Evolutionary conservation across 2,329 filamentous ascomycete species (phyloP).

Genomic region (Ascochyta lentis): DNA sequence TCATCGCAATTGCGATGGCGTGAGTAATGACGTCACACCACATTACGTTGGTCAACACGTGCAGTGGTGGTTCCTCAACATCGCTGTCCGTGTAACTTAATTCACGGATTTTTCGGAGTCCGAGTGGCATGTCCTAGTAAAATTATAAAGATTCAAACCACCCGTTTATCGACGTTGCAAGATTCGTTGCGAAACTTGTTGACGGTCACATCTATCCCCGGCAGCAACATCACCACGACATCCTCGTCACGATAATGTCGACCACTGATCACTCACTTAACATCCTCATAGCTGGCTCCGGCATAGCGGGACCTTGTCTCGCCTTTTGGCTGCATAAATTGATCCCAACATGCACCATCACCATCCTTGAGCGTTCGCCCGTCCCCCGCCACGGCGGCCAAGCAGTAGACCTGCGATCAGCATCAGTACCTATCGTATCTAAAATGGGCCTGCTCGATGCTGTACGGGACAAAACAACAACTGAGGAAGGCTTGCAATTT

Average conservation of each 20-base stretch:
- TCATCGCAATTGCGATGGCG: not conserved
- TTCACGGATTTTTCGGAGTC: not conserved
- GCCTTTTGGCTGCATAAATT: conserved; percentile 59
- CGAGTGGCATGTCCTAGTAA: not conserved
- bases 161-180: too few relatives aligned
- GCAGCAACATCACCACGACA: too few relatives aligned
- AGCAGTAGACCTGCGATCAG: conserved; percentile 62
- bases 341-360: conserved; percentile 40
- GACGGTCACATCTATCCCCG: too few relatives aligned
- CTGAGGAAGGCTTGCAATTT: conserved; percentile 57
- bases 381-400: conserved; percentile 56
- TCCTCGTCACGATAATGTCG: not conserved
- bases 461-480: conserved; percentile 49
- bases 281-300: conserved; percentile 40
- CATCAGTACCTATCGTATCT: conserved; percentile 58
- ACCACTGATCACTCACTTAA: conserved; percentile 14
- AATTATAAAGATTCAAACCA: too few relatives aligned
- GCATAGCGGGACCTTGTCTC: conserved; percentile 49
- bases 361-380: conserved; percentile 53
- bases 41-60: not conserved
- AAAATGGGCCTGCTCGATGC: conserved; percentile 59
- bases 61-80: too few relatives aligned
- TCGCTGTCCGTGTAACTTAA: not conserved
- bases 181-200: too few relatives aligned
- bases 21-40: not conserved